A percentile compares a stretch with the other conserved stretches of the same genome.
phyloP scores from a whole-genome alignment of 1,284 basidiomycete genomes.

The Stygiomarasmius scandens region DNA sequence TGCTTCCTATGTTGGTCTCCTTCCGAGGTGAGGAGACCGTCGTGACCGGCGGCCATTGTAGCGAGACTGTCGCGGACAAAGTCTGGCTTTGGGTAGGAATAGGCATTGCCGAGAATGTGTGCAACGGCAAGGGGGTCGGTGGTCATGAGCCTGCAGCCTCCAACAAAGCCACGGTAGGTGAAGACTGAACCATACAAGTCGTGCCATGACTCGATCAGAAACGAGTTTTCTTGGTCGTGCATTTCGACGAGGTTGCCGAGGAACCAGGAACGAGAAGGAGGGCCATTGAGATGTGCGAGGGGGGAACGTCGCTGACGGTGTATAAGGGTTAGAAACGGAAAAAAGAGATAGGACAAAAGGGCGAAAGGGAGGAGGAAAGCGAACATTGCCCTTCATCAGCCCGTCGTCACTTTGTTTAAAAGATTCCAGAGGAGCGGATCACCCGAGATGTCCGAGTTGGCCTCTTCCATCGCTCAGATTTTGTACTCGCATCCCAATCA shows the following conservation, averaged over 20 bases:
- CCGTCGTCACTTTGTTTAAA: background rate
- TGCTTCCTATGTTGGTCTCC: slow-evolving; percentile 56
- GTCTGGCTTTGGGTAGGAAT: slow-evolving; percentile 69
- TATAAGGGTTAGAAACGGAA: slow-evolving; percentile 30
- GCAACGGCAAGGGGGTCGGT: slow-evolving; percentile 62
- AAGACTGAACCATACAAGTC: slow-evolving; percentile 51
- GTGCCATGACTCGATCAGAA: slow-evolving; percentile 52
- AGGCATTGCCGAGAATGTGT: slow-evolving; percentile 61
- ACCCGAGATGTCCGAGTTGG: background rate
- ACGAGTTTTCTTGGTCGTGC: slow-evolving; percentile 60
- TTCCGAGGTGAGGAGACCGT: slow-evolving; percentile 54
- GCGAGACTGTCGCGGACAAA: slow-evolving; percentile 61
- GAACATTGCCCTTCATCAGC: no score
- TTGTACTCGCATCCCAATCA: background rate
- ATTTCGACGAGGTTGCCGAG: slow-evolving; percentile 59
- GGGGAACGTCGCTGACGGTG: slow-evolving; percentile 34
- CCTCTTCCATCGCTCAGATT: background rate
- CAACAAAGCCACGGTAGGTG: slow-evolving; percentile 58
- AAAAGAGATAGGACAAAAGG: slow-evolving; percentile 24
- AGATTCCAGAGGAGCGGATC: no score
- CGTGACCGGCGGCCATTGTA: slow-evolving; percentile 51
- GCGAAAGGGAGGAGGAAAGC: slow-evolving; percentile 25
- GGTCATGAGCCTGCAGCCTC: slow-evolving; percentile 56
- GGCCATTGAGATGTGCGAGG: slow-evolving; percentile 33
- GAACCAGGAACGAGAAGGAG: slow-evolving; percentile 46